phyloP scores from a whole-genome alignment of 306 rosid species.

The Betula pendula region DNA sequence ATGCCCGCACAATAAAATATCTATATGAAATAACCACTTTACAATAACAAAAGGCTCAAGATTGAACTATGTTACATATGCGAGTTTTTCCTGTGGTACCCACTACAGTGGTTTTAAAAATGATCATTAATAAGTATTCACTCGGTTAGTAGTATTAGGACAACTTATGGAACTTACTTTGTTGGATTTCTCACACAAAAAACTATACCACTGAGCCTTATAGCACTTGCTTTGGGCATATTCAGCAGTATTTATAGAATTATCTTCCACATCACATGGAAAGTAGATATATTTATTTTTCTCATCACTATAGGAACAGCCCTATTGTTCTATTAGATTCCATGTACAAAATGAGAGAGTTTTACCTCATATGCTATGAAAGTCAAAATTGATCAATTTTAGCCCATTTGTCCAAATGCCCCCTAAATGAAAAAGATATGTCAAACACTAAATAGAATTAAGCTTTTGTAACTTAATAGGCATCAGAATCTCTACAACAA shows the following conservation, averaged over 20 bases:
- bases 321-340: not conserved
- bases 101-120: not conserved
- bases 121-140: not conserved
- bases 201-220: not conserved
- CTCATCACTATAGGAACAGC: not conserved
- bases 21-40: constrained; percentile 8
- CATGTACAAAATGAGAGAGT: not conserved
- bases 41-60: constrained; percentile 10
- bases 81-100: not conserved
- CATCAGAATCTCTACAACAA: not conserved
- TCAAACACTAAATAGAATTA: not conserved
- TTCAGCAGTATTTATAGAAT: not conserved
- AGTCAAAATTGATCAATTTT: not conserved
- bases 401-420: not conserved
- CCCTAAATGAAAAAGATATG: not conserved
- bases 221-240: not conserved
- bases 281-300: not conserved
- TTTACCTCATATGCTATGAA: not conserved
- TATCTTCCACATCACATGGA: not conserved
- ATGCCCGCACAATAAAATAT: constrained; percentile 11
- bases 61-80: not conserved
- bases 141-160: not conserved
- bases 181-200: not conserved
- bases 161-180: not conserved
- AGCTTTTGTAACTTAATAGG: not conserved